These are phyloP conservation scores for Angomonas desouzai DNA, from an alignment of 208 protist genomes.

Conservation along the genomic window DNA sequence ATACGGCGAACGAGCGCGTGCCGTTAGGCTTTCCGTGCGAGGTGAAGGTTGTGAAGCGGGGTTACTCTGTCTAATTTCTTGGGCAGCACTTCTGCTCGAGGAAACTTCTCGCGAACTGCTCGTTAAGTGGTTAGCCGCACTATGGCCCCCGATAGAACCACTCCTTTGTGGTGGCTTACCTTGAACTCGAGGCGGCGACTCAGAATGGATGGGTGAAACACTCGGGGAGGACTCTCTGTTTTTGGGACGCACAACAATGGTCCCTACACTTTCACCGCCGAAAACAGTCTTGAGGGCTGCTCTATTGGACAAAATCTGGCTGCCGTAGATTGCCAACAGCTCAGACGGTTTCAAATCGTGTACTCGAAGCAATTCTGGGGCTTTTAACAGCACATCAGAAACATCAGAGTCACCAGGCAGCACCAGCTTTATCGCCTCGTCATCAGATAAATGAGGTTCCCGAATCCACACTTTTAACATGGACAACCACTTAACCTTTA, in stretches of 20 bases:
- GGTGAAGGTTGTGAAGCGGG: too few relatives aligned
- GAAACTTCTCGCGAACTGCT: not conserved
- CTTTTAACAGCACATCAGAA: slow-evolving; percentile 4
- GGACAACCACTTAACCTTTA: not conserved
- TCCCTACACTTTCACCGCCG: not conserved
- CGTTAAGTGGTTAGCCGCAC: not conserved
- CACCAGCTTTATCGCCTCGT: not conserved
- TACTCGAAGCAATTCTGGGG: not conserved
- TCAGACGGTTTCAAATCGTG: not conserved
- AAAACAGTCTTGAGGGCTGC: not conserved
- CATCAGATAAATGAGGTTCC: not conserved
- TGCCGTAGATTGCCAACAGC: not conserved
- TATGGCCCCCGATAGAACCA: not conserved
- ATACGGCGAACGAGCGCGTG: not conserved
- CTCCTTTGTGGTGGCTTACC: not conserved
- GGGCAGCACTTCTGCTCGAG: not conserved
- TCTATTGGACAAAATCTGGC: slow-evolving; percentile 1
- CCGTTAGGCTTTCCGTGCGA: not conserved
- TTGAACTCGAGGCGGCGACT: not conserved
- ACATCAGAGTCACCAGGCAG: not conserved
- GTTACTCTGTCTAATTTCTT: not conserved
- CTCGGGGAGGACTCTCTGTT: not conserved
- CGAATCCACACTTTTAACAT: not conserved
- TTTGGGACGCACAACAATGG: not conserved
- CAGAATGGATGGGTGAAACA: not conserved